phyloP scores from a whole-genome alignment of 495 filamentous ascomycete genomes.

The Elaphomyces granulatus region DNA sequence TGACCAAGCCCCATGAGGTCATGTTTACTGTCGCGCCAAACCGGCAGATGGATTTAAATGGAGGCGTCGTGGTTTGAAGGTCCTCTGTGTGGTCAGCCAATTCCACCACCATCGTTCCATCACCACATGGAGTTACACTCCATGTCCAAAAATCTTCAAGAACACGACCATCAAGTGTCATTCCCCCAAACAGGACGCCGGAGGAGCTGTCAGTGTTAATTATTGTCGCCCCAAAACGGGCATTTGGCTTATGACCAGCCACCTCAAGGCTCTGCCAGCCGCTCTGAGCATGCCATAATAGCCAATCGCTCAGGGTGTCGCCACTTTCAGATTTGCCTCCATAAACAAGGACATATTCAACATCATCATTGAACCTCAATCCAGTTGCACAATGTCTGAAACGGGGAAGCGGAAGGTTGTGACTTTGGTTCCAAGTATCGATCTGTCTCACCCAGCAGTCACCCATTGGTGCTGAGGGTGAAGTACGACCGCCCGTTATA shows the following conservation, averaged over 20 bases:
- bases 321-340: constrained; percentile 53
- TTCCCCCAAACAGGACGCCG: constrained; percentile 57
- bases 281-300: constrained; percentile 43
- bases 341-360: constrained; percentile 40
- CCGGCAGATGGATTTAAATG: constrained; percentile 14
- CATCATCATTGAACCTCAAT: constrained; percentile 29
- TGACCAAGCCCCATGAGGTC: constrained; percentile 26
- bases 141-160: constrained; percentile 44
- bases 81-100: constrained; percentile 14
- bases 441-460: constrained; percentile 61
- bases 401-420: constrained; percentile 47
- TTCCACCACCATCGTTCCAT: constrained; percentile 16
- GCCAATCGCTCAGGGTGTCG: constrained; percentile 42
- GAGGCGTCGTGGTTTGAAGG: constrained; percentile 9
- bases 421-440: constrained; percentile 43
- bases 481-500: constrained; percentile 64
- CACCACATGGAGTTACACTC: constrained; percentile 21
- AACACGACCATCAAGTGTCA: constrained; percentile 44
- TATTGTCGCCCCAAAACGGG: constrained; percentile 49
- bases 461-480: constrained; percentile 46
- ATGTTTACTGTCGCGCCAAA: constrained; percentile 20
- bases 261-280: constrained; percentile 39
- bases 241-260: constrained; percentile 21
- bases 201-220: constrained; percentile 20
- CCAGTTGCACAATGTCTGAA: constrained; percentile 54